A percentile compares a stretch with the other conserved stretches of the same genome.
Conservation (phyloP, 306 rosid species). For the Fragaria nilgerrensis region DNA sequence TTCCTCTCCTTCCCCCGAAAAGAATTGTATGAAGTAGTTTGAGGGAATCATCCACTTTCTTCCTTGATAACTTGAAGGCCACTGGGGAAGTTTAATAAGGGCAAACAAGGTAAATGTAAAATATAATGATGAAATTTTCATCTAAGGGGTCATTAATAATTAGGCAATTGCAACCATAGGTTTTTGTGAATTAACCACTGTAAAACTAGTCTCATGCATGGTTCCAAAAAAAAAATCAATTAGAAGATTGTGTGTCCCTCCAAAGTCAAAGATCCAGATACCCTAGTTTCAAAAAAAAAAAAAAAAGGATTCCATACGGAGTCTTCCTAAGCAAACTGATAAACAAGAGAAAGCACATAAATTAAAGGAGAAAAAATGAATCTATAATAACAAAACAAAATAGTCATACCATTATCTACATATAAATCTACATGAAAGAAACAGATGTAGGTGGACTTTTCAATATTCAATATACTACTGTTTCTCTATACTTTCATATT, state of each 20-base stretch:
- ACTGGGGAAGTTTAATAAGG: conserved; percentile 35
- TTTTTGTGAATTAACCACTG: not conserved
- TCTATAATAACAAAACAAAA: not conserved
- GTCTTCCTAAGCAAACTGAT: not conserved
- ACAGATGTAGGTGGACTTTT: not conserved
- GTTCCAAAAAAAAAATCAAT: not conserved
- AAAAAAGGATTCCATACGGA: not conserved
- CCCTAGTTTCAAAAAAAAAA: no score
- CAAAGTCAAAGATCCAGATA: no score
- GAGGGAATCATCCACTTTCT: conserved; percentile 74
- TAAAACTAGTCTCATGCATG: not conserved
- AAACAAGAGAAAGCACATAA: not conserved
- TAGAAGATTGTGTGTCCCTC: not conserved
- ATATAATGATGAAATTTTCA: not conserved
- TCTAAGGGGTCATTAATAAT: not conserved
- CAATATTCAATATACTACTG: not conserved
- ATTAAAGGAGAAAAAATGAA: not conserved
- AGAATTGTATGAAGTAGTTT: conserved; percentile 87
- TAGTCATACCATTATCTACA: not conserved
- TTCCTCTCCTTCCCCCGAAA: conserved; percentile 97
- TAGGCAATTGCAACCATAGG: not conserved
- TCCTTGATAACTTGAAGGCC: conserved; percentile 84
- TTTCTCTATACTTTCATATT: not conserved
- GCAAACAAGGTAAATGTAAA: not conserved
- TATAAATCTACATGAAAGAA: not conserved